Base-by-base conservation (phyloP, 805 yeast species). In the Torulaspora indica region DNA sequence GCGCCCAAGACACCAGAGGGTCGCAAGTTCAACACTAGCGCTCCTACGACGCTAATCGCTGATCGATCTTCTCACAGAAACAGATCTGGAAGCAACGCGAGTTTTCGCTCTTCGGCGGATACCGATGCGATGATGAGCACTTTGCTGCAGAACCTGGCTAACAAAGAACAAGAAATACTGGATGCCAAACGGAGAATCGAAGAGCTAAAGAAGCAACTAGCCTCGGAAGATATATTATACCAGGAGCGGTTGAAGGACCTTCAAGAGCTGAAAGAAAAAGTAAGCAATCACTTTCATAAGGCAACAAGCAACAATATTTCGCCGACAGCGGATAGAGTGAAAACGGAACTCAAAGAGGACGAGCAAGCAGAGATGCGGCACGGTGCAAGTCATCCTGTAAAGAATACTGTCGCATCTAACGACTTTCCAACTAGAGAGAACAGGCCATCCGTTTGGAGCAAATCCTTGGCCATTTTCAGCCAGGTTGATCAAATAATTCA, bases 401-500 rank as follows among this genome's bases (percentile, higher is more conserved):
- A 12, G 20, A 20, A 17, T 18, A 14, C 8, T n/a, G 12, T 43
- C 22, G 13, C 8, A 14, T n/a, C 43, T 35, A 13, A 25, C 33
- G 22, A 48, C 42, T 27, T 15, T 5, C 28, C 38, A 2, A 25
- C 9, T 30, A 34, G 28, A 22, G 44, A 51, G 8, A 29, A 38
- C 8, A 38, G 45, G 43, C 58, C 51, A 3, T 69, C 72, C 13
- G 54, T 67, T 13, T 70, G 73, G 73, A 61, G 78, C 3, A 79
- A 75, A 53, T 84, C 88, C 1, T 67, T 82, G 35, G 75, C 71
- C 36, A 68, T 81, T 40, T 70, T 83, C 37, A 86, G 80, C 52
- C 86, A 80, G 49, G 74, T 83, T 55, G 91, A 83, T 58, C 78
- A 75, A 42, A 68, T 81, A 61, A 66, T 83, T 25, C 86, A 79